These are phyloP conservation scores for Tremellales sp. DNA, from an alignment of 1,284 basidiomycete species.

Conservation along the genomic window DNA sequence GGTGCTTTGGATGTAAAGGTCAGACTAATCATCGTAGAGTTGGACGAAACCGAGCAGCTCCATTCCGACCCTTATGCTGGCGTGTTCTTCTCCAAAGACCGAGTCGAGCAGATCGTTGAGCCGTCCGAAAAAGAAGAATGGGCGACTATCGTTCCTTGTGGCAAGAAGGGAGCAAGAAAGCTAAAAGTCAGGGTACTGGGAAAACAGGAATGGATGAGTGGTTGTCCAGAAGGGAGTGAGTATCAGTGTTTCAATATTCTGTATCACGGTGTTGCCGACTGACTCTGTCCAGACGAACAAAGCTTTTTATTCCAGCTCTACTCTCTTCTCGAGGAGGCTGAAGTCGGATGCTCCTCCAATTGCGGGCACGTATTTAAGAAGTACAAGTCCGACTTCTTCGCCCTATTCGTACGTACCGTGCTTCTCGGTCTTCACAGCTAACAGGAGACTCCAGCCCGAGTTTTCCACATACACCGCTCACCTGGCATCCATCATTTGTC, in stretches of 20 bases:
- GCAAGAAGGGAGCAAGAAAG: conserved; percentile 2
- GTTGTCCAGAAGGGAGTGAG: conserved; percentile 73
- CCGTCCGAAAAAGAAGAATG: conserved; percentile 57
- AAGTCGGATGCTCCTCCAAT: conserved; percentile 64
- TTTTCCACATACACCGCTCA: conserved; percentile 67
- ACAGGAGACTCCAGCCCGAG: conserved; percentile 54
- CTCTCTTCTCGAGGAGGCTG: conserved; percentile 61
- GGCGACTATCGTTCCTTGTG: neutral
- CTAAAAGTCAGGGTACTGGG: conserved; percentile 62
- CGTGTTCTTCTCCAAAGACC: conserved; percentile 86
- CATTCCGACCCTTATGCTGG: conserved; percentile 78
- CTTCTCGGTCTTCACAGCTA: neutral
- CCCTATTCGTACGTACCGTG: conserved; percentile 63
- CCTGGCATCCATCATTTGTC: conserved; percentile 58
- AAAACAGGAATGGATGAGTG: conserved; percentile 93
- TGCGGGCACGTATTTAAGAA: conserved; percentile 62
- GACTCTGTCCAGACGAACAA: conserved; percentile 61
- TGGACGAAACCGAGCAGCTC: conserved; percentile 35
- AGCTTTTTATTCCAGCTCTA: conserved; percentile 80
- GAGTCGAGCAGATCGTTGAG: conserved; percentile 79
- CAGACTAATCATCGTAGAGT: conserved; percentile 51
- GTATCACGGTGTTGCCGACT: neutral
- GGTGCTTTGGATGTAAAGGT: conserved; percentile 51
- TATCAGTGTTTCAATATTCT: neutral
- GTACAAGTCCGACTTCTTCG: conserved; percentile 72